Evolutionary conservation across 345 rosid species (phyloP), one percentile per base, ranked within the genome.

Genomic region (Noccaea caerulescens): DNA sequence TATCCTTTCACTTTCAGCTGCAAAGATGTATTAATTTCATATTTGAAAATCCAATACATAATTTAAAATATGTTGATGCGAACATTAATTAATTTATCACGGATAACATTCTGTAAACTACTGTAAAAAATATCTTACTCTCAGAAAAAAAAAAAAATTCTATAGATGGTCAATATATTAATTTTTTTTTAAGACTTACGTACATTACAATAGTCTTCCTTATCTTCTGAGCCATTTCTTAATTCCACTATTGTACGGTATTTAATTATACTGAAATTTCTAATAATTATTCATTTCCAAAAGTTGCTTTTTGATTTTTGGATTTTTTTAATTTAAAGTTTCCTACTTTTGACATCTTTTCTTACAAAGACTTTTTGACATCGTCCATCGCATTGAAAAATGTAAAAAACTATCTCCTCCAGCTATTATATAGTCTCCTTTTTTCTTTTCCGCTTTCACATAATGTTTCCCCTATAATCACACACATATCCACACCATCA

Each of bases 341-440:
- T 13, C 38, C 36, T 25, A 49, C 77, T 66, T 73, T 51, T 42
- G 61, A 58, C 60, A 47, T 69, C 68, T 77, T 71, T 74, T 74
- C 73, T 38, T 58, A 6, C 44, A 18, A 55, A 55, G 72, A 63
- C 74, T 81, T 85, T 82, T 85, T 77, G 64, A 81, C 81, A 64
- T 77, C 77, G 62, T 63, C 59, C 42, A 16, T 69, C 50, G 12
- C 41, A 33, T 16, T 73, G 44, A 43, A 13, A 75, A 75, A 37
- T 60, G 18, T 16, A 20, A 20, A 20, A 20, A 20, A 72, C 77
- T 69, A 78, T 72, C 82, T 81, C 82, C 88, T 88, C 93, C 83
- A 80, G 90, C 85, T 82, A 77, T 76, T 81, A 81, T 71, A 65
- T 45, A 72, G 63, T 54, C 47, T 63, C 46, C 14, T 56, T 37